Evolutionary conservation across 148 eudicot genomes (phyloP).

Genomic region (Salicornia ramosissima): DNA sequence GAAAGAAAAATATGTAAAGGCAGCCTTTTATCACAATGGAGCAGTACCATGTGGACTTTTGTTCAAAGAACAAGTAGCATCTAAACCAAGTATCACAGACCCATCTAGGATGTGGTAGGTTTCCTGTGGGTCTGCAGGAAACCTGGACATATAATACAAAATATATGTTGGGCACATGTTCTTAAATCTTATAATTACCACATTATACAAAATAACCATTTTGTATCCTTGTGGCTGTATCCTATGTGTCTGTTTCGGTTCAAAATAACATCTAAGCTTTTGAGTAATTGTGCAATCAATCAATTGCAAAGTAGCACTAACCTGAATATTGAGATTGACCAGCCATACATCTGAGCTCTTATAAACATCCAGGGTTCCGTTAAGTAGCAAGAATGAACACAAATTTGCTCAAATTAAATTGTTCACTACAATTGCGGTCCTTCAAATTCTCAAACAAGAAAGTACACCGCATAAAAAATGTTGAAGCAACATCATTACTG

Average conservation of each 20-base stretch:
- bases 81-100: neutral
- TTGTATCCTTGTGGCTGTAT: no score
- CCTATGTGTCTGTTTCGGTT: neutral
- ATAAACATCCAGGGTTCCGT: slow-evolving; percentile 4
- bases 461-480: neutral
- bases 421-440: slow-evolving; percentile 1
- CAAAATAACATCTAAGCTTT: neutral
- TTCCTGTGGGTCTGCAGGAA: no score
- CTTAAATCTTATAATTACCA: no score
- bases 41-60: neutral
- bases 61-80: neutral
- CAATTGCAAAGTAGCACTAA: slow-evolving; percentile 17
- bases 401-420: neutral
- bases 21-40: neutral
- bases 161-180: no score
- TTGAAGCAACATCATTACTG: slow-evolving; percentile 11
- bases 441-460: slow-evolving; percentile 15
- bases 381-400: neutral
- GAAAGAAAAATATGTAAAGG: neutral
- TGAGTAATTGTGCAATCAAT: neutral
- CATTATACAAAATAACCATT: no score
- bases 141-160: no score
- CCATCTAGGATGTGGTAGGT: no score
- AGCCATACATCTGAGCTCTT: neutral
- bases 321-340: slow-evolving; percentile 14